Base-by-base conservation (phyloP, 1,284 basidiomycete species). In the Kwoniella shivajii region DNA sequence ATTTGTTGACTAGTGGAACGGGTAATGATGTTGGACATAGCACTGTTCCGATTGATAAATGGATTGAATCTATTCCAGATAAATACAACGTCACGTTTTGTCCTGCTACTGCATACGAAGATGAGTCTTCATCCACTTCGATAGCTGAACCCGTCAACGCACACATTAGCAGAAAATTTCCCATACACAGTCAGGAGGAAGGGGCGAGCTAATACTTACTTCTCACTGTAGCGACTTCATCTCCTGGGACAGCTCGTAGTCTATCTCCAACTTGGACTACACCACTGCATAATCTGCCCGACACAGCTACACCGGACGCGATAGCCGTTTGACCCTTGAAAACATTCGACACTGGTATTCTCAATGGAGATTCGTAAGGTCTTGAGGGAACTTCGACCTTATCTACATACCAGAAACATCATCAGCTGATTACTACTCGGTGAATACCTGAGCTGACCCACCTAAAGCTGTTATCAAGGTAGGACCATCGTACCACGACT, bases 281-380 rank as follows among this genome's bases (percentile, higher is more conserved):
- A 11, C 95, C 95, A 42, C 87, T 86, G 57, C 88, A 89, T 31
- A 99, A 80, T 33, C 94, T 82, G n/a, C 95, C 96, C 24, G 88
- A 85, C 0, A 96, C 86, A 1, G 87, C 90, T 0, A 86, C 84
- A 16, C 90, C 90, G 1, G 82, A 82, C 2, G 83, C 81, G 9
- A 83, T 76, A 4, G 89, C 86, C 6, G 88, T 85, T 68, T 88
- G 86, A 24, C 90, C 90, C 75, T 88, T 92, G 83, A 96, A 99
- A 2, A 98, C 91, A 74, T 99, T 99, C 13, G 92, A 89, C 20
- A 99, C 84, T 0, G 95, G 95, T 54, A 98, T 83, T 22, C 96
- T 85, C 34, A 97, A 76, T 0, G 94, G 88, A 0, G 85, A 82
- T 6, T 84, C 83, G 56, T 94, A 85, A 50, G 90, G 88, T 42